These are phyloP conservation scores for Alternaria postmessia DNA, from an alignment of 2,329 filamentous ascomycete species.

Conservation along the genomic window DNA sequence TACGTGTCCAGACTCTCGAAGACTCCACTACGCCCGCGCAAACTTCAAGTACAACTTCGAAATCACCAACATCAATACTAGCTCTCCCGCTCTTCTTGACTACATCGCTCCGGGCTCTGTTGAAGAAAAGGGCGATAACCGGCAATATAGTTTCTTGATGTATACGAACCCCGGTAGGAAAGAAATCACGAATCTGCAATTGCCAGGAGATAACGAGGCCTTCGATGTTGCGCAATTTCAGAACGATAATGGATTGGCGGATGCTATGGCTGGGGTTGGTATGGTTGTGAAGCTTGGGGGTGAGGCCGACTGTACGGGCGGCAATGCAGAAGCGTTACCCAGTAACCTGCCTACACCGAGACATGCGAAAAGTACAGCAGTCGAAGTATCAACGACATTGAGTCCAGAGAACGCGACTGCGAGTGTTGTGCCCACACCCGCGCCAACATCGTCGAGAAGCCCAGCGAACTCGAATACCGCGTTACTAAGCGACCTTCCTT, in stretches of 20 bases:
- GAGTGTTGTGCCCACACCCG: background rate
- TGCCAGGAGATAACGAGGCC: slow-evolving; percentile 34
- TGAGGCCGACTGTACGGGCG: slow-evolving; percentile 25
- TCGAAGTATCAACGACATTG: background rate
- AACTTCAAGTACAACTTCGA: slow-evolving; percentile 44
- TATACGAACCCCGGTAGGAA: slow-evolving; percentile 37
- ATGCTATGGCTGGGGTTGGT: slow-evolving; percentile 40
- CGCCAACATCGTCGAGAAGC: background rate
- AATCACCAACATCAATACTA: slow-evolving; percentile 35
- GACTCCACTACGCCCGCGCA: slow-evolving; percentile 42
- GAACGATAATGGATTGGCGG: slow-evolving; percentile 38
- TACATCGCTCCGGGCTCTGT: slow-evolving; percentile 45
- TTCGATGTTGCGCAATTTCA: slow-evolving; percentile 44
- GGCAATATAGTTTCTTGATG: slow-evolving; percentile 47
- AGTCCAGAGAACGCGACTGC: background rate
- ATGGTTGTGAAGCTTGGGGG: slow-evolving; percentile 48
- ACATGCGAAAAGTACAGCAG: slow-evolving; percentile 3
- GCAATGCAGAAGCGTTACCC: slow-evolving; percentile 14
- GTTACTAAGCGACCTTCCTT: background rate
- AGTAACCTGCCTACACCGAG: slow-evolving; percentile 12
- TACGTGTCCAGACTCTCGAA: slow-evolving; percentile 37
- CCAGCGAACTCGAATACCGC: background rate
- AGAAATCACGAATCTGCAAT: slow-evolving; percentile 30
- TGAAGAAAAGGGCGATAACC: slow-evolving; percentile 40
- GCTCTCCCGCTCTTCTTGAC: slow-evolving; percentile 25